Conservation (phyloP, 148 eudicot species). For the Tetragonia tetragonoides region DNA sequence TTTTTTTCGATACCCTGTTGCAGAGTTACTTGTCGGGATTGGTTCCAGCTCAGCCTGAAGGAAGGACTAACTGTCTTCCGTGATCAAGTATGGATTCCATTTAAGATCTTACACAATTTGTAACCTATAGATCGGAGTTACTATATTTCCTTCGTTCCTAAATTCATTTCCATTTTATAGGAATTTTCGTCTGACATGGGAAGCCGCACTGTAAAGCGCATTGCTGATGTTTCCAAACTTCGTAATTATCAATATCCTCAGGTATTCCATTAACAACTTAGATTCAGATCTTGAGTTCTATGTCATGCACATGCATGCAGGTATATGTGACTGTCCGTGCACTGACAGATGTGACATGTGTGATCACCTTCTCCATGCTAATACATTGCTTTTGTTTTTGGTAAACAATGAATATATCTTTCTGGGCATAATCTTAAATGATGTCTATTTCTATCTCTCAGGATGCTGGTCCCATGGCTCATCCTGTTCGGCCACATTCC, state of each 20-base stretch:
- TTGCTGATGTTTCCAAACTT: constrained; percentile 92
- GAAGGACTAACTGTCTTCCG: constrained; percentile 99
- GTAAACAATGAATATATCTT: not conserved
- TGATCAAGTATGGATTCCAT: constrained; percentile 62
- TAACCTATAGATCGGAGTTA: not conserved
- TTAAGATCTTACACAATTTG: constrained; percentile 4
- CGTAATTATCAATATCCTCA: constrained; percentile 88
- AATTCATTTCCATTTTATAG: constrained; percentile 28
- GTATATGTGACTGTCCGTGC: no score
- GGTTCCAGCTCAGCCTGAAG: constrained; percentile 99
- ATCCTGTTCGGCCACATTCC: constrained; percentile 97
- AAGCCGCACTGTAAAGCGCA: constrained; percentile 91
- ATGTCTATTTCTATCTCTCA: constrained; percentile 34
- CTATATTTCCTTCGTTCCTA: constrained; percentile 2
- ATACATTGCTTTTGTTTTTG: not conserved
- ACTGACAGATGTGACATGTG: no score
- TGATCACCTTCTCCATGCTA: not conserved
- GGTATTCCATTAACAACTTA: constrained; percentile 38
- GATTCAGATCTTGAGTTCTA: not conserved
- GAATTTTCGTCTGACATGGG: constrained; percentile 99
- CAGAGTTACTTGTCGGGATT: constrained; percentile 99
- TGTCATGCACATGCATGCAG: not conserved
- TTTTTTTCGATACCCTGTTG: constrained; percentile 14
- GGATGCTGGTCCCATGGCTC: constrained; percentile 99
- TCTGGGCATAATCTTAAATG: not conserved